Evolutionary conservation across 345 rosid genomes (phyloP).

Genomic region (Pugionium cornutum): DNA sequence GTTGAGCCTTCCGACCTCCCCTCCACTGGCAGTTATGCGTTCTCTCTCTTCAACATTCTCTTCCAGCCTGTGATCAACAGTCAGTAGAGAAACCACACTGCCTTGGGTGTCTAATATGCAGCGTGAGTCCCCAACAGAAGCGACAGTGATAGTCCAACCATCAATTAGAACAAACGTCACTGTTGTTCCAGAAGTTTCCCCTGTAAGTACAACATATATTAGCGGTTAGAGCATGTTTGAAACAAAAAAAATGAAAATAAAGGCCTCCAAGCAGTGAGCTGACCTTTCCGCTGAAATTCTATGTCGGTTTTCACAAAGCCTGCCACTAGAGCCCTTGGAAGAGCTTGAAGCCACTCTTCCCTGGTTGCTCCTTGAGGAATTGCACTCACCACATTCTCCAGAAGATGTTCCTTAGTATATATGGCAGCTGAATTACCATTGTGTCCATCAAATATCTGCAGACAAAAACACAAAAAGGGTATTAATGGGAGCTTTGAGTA

Average conservation of each 20-base stretch:
- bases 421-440: conserved; percentile 99
- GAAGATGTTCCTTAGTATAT: conserved; percentile 77
- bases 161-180: conserved; percentile 95
- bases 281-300: conserved; percentile 93
- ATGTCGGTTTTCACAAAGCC: conserved; percentile 99
- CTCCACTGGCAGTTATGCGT: conserved; percentile 99
- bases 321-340: conserved; percentile 94
- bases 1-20: conserved; percentile 99
- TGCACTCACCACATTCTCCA: conserved; percentile 88
- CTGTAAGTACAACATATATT: conserved; percentile 48
- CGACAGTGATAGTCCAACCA: conserved; percentile 98
- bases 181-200: conserved; percentile 98
- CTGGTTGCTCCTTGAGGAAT: conserved; percentile 67
- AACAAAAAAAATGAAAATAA: conserved; percentile 6
- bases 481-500: neutral
- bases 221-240: conserved; percentile 30
- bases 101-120: conserved; percentile 98
- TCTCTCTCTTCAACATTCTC: conserved; percentile 98
- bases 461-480: conserved; percentile 23
- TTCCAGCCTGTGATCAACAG: conserved; percentile 97
- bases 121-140: conserved; percentile 99
- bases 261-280: conserved; percentile 1
- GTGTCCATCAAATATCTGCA: conserved; percentile 94
- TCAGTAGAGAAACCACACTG: conserved; percentile 89
- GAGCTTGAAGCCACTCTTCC: conserved; percentile 99